Percentiles rank a stretch among this genome's conserved stretches.
phyloP scores from a whole-genome alignment of 352 stramenopile species.

The Globisporangium paddicum region DNA sequence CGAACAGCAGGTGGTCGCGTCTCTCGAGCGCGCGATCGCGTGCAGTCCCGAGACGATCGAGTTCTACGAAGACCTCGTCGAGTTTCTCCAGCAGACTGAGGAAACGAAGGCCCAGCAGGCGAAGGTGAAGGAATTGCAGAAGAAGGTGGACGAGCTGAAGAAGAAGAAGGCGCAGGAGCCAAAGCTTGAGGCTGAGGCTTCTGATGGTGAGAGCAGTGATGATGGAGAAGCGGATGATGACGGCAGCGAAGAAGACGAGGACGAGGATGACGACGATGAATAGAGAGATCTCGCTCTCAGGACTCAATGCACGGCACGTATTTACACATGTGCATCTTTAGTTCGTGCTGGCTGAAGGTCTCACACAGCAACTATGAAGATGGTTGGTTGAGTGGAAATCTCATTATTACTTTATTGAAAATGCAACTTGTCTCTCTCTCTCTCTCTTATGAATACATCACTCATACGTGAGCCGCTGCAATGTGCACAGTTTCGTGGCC shows the following conservation, averaged over 20 bases:
- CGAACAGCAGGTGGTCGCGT: slow-evolving; percentile 5
- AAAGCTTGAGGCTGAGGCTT: neutral
- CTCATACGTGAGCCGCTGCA: slow-evolving; percentile 35
- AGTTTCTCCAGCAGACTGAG: slow-evolving; percentile 27
- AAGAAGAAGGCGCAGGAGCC: neutral
- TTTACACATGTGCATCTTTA: too few species aligned
- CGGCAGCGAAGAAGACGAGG: neutral
- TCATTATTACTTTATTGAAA: neutral
- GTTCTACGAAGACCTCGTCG: slow-evolving; percentile 47
- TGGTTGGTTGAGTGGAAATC: neutral
- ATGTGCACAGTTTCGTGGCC: slow-evolving; percentile 27
- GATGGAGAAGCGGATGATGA: too few species aligned
- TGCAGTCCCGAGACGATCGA: slow-evolving; percentile 34
- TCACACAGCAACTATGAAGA: too few species aligned
- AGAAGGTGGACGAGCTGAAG: slow-evolving; percentile 2
- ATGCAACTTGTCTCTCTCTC: neutral
- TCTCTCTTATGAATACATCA: slow-evolving; percentile 5
- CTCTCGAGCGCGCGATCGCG: slow-evolving; percentile 38
- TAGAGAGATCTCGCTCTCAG: neutral
- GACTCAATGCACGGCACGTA: neutral
- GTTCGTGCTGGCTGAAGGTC: too few species aligned
- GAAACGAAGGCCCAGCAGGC: slow-evolving; percentile 16
- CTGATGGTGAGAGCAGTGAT: slow-evolving; percentile 11
- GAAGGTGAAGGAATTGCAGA: slow-evolving; percentile 17
- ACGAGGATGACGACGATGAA: neutral